Base-by-base conservation (phyloP, 768 basidiomycete genomes). In the Lactarius vividus region DNA sequence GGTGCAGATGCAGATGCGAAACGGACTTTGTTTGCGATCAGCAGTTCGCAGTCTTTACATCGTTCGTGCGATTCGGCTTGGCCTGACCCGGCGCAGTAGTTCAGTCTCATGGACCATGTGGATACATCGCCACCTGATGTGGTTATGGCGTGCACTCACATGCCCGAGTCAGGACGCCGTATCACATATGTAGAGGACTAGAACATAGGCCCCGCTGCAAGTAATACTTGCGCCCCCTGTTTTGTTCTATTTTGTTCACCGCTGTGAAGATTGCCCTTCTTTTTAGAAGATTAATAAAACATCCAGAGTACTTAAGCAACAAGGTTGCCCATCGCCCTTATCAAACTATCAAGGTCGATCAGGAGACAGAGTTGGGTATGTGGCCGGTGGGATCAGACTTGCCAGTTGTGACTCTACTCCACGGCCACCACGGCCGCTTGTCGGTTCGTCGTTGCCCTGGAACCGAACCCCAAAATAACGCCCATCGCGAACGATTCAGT, bases 301-400 rank as follows among this genome's bases (percentile, higher is more conserved):
- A 16, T 16, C n/a, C 13, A 39, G 15, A 29, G 44, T 23, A 46
- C 46, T 66, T 66, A 57, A 62, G 13, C 37, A 61, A 57, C 37
- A 66, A 53, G 37, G 65, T 61, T 65, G 13, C 26, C 9, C 54
- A 37, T 20, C 35, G 11, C 20, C 10, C 64, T 65, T 61, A 65
- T 65, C 64, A 65, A 52, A 42, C 28, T 57, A 46, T 61, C 40
- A 61, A 39, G 59, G 54, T 10, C 42, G 59, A 42, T 66, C 60
- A 62, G 35, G 46, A 18, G 55, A 11, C 9, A 23, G 46, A 49
- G n/a, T 23, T 26, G 23, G 5, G 8, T 18, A 18, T 42, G 26
- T 46, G 28, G 23, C 13, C 4, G 16, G 44, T 13, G 23, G 55
- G 60, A 35, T n/a, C 54, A 10, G 46, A 40, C 60, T 53, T 62